Evolutionary conservation across 2,329 filamentous ascomycete species (phyloP).

Genomic region (Pseudopyrenochaeta lycopersici): DNA sequence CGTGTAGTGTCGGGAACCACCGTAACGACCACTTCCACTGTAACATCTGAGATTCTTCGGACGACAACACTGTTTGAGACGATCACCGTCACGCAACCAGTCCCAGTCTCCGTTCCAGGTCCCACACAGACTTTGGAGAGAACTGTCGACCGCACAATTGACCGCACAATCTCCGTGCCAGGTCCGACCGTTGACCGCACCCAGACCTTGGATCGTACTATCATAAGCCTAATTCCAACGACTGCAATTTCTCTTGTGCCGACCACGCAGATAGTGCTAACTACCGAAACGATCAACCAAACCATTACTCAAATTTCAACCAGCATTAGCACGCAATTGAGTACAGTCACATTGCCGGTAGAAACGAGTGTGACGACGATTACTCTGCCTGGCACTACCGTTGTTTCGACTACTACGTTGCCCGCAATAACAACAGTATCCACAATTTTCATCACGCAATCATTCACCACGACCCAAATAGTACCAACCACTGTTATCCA

Average conservation of each 20-base stretch:
- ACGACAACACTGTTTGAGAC: conserved; percentile 11
- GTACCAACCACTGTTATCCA: conserved; percentile 32
- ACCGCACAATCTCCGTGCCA: too few relatives aligned
- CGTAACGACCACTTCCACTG: conserved; percentile 15
- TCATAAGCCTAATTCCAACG: conserved; percentile 13
- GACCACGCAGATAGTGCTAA: too few relatives aligned
- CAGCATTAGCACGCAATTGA: conserved; percentile 27
- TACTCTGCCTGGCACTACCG: conserved; percentile 14
- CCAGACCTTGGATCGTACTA: too few relatives aligned
- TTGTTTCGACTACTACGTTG: conserved; percentile 32
- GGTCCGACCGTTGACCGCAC: too few relatives aligned
- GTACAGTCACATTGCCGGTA: conserved; percentile 26
- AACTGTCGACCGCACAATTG: too few relatives aligned
- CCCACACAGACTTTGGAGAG: conserved; percentile 8
- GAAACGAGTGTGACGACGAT: conserved; percentile 22
- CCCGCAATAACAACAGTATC: conserved; percentile 34
- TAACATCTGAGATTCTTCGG: conserved; percentile 17
- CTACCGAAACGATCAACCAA: conserved; percentile 10
- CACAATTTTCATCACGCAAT: conserved; percentile 22
- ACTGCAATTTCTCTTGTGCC: conserved; percentile 17
- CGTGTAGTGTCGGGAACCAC: conserved; percentile 13
- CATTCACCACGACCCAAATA: conserved; percentile 25
- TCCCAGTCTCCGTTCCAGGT: conserved; percentile 7
- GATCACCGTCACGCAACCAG: conserved; percentile 9
- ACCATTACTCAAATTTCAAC: conserved; percentile 25